Conservation (phyloP, 2,329 filamentous ascomycete genomes). For the Pestalotiopsis sp. region DNA sequence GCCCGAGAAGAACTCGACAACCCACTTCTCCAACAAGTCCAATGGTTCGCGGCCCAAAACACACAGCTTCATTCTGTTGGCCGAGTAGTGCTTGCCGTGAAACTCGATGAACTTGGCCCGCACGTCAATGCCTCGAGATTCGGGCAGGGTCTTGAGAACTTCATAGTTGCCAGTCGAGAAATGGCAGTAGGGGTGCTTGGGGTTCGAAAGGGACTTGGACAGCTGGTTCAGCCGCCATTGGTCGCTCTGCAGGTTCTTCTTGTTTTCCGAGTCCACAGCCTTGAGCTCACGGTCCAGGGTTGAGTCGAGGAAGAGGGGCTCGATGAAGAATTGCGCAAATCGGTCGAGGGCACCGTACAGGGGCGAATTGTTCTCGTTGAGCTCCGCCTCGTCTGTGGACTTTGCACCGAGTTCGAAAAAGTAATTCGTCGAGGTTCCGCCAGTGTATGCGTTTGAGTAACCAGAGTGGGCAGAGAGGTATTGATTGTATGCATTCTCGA, state of each 20-base stretch:
- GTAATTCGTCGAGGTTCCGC: constrained; percentile 92
- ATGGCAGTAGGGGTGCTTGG: constrained; percentile 84
- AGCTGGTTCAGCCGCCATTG: constrained; percentile 86
- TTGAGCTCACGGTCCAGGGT: constrained; percentile 85
- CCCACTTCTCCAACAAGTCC: constrained; percentile 83
- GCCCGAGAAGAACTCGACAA: constrained; percentile 77
- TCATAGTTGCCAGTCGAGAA: constrained; percentile 91
- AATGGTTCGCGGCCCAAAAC: constrained; percentile 81
- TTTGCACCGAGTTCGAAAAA: constrained; percentile 94
- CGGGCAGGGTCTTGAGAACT: constrained; percentile 80
- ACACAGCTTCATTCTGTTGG: constrained; percentile 91
- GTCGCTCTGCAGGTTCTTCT: constrained; percentile 94
- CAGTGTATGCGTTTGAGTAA: constrained; percentile 93
- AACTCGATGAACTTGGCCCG: constrained; percentile 92
- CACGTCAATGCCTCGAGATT: constrained; percentile 79
- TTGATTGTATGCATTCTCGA: constrained; percentile 93
- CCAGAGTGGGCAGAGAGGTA: constrained; percentile 91
- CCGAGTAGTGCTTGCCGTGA: constrained; percentile 86
- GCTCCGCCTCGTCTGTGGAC: constrained; percentile 61
- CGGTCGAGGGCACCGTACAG: constrained; percentile 84
- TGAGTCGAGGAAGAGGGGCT: constrained; percentile 81
- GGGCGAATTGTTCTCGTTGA: constrained; percentile 59
- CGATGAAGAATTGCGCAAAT: constrained; percentile 92
- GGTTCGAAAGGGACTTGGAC: constrained; percentile 85
- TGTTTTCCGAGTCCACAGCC: constrained; percentile 94